Evolutionary conservation across 352 stramenopile species (phyloP).

Genomic region (Peronosclerospora sorghi): DNA sequence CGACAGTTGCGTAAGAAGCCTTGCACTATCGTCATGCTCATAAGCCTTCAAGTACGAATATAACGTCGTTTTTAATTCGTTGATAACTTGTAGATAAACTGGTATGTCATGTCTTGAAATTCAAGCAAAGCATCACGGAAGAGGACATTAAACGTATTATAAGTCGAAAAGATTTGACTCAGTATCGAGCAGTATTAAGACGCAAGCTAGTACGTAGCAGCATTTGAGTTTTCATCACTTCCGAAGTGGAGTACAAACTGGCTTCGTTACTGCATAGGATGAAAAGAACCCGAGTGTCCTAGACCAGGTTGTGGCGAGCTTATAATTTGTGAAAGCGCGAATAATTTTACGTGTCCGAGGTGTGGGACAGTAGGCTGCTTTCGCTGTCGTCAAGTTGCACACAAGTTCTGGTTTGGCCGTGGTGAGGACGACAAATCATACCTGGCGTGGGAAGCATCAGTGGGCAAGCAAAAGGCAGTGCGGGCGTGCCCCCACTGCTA

Average conservation of each 20-base stretch:
- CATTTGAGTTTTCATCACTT: neutral
- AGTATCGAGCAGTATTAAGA: slow-evolving; percentile 29
- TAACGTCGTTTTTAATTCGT: no score
- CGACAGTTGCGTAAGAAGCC: no score
- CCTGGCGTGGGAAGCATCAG: slow-evolving; percentile 41
- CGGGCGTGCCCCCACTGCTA: slow-evolving; percentile 45
- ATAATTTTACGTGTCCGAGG: slow-evolving; percentile 50
- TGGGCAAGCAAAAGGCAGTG: slow-evolving; percentile 38
- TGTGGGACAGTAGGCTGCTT: slow-evolving; percentile 51
- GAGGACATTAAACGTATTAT: no score
- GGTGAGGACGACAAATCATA: slow-evolving; percentile 44
- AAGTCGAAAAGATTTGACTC: slow-evolving; percentile 5
- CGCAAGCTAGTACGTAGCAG: slow-evolving; percentile 37
- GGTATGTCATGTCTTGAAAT: no score
- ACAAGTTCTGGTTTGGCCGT: slow-evolving; percentile 51
- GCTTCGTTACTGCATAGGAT: slow-evolving; percentile 21
- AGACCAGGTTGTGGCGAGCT: slow-evolving; percentile 45
- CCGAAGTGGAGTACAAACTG: neutral
- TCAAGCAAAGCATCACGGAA: no score
- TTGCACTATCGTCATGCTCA: no score
- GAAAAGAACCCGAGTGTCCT: slow-evolving; percentile 64
- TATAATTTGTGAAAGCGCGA: slow-evolving; percentile 38
- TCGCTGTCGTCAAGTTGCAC: slow-evolving; percentile 35
- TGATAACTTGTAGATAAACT: no score
- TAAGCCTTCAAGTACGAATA: no score